Conservation (phyloP, 2,329 filamentous ascomycete species). For the Stachybotrys elegans region DNA sequence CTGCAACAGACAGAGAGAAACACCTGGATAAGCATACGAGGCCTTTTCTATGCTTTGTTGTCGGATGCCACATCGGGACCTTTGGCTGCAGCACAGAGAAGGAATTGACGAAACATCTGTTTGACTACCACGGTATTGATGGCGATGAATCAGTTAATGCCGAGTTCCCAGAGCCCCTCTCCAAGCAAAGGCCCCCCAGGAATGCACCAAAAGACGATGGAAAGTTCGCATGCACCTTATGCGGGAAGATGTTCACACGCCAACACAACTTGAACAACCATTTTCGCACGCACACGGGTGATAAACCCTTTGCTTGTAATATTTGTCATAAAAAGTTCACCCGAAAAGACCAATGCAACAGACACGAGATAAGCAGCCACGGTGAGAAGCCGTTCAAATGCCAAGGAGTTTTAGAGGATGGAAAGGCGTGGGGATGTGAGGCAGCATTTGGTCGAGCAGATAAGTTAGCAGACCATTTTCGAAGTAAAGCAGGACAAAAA, state of each 20-base stretch:
- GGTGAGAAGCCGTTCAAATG: slow-evolving; percentile 1
- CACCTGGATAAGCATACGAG: not conserved
- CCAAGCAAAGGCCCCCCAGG: not conserved
- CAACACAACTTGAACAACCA: not conserved
- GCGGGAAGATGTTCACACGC: not conserved
- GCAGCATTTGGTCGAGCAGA: not conserved
- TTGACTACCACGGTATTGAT: not conserved
- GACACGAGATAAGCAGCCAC: not conserved
- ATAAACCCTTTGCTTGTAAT: not conserved
- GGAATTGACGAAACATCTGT: not conserved
- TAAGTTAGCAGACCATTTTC: slow-evolving; percentile 1
- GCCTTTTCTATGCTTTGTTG: slow-evolving; percentile 1
- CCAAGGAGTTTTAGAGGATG: not conserved
- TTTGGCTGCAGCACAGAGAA: not conserved
- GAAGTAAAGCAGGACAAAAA: not conserved
- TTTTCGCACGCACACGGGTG: not conserved
- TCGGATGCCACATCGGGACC: not conserved
- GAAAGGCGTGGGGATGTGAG: not conserved
- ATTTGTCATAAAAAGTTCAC: not conserved
- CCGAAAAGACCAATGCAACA: not conserved
- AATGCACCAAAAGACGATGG: not conserved
- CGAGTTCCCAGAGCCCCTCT: not conserved
- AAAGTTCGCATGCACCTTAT: not conserved
- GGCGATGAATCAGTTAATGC: not conserved
- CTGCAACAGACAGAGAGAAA: not conserved